These are phyloP conservation scores for Citeromyces nyonsensis DNA, from an alignment of 805 yeast species.

Conservation along the genomic window DNA sequence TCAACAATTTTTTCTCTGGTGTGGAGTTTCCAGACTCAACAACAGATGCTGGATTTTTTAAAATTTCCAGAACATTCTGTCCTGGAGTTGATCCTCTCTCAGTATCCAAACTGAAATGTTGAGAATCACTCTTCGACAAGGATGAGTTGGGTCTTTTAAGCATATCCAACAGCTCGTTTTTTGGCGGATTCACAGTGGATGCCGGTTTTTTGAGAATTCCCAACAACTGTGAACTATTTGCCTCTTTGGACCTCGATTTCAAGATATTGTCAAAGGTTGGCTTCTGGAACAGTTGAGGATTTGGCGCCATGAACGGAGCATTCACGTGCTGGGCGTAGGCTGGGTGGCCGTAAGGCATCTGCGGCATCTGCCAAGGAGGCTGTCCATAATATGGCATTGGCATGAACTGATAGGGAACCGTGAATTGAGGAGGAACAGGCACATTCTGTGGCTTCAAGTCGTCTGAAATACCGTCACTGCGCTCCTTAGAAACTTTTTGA, in stretches of 20 bases:
- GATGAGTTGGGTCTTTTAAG: slow-evolving; percentile 3
- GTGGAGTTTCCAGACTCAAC: not conserved
- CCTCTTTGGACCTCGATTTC: slow-evolving; percentile 12
- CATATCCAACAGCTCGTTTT: slow-evolving; percentile 3
- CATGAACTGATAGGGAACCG: slow-evolving; percentile 2
- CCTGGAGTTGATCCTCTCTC: slow-evolving; percentile 6
- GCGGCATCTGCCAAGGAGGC: slow-evolving; percentile 1
- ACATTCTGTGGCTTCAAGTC: slow-evolving; percentile 1
- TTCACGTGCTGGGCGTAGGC: slow-evolving; percentile 2
- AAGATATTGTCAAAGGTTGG: slow-evolving; percentile 13
- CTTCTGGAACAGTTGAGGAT: slow-evolving; percentile 14
- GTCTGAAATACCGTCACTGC: slow-evolving; percentile 7
- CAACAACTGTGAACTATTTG: slow-evolving; percentile 15
- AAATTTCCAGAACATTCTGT: slow-evolving; percentile 1
- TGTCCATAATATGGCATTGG: slow-evolving; percentile 1
- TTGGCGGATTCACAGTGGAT: slow-evolving; percentile 1
- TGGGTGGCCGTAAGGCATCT: slow-evolving; percentile 1
- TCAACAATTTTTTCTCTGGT: slow-evolving; percentile 1
- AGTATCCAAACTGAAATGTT: slow-evolving; percentile 2
- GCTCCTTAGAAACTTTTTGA: slow-evolving; percentile 24
- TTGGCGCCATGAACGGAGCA: slow-evolving; percentile 11
- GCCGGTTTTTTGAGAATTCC: slow-evolving; percentile 4
- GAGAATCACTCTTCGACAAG: not conserved
- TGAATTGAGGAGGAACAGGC: slow-evolving; percentile 2
- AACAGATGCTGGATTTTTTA: not conserved